These are phyloP conservation scores for Metschnikowia santaceciliae DNA, from an alignment of 805 yeast genomes.

Conservation along the genomic window DNA sequence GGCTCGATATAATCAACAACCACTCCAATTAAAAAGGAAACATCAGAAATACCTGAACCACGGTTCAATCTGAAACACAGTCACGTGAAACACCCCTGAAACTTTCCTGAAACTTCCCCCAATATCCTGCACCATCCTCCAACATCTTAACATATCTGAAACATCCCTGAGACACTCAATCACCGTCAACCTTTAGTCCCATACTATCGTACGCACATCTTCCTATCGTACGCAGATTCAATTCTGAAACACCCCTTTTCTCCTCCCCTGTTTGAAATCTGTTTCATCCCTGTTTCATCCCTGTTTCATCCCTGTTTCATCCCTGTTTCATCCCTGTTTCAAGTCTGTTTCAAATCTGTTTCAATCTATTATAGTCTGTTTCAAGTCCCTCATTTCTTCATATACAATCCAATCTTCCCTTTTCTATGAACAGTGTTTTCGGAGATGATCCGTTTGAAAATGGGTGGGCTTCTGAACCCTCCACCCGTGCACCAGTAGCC, in stretches of 20 bases:
- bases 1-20: no score
- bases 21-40: neutral
- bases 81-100: neutral
- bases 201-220: no score
- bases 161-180: neutral
- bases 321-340: no score
- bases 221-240: neutral
- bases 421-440: constrained; percentile 14
- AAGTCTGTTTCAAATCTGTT: no score
- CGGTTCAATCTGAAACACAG: no score
- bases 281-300: neutral
- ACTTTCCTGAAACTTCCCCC: neutral
- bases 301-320: no score
- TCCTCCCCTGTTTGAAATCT: neutral
- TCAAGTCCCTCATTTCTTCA: neutral
- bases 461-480: constrained; percentile 29
- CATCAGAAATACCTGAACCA: neutral
- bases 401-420: neutral
- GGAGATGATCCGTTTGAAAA: constrained; percentile 38
- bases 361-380: no score
- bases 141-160: neutral
- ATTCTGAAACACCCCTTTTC: neutral
- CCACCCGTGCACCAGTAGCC: constrained; percentile 2
- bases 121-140: neutral
- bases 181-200: no score